Base-by-base conservation (phyloP, 208 protist genomes). In the Leishmania braziliensis region DNA sequence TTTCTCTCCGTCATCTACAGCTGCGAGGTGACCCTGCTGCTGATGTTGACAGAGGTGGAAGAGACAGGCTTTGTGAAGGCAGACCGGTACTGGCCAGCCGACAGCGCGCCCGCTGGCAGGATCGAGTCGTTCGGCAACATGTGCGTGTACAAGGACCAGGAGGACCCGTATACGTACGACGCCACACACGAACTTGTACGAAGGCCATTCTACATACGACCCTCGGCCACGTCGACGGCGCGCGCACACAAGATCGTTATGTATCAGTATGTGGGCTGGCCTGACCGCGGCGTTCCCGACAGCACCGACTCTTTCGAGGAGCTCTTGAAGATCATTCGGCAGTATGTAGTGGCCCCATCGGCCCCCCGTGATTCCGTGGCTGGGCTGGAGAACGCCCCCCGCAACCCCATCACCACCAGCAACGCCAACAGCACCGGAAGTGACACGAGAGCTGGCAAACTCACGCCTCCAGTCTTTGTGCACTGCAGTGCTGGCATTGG, bases 401-500 rank as follows among this genome's bases (percentile, higher is more conserved):
- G 16, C 16, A 5, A 48, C 39, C 18, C 54, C 29, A 56, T 23
- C 39, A 54, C 53, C 43, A 66, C 46, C 18, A 56, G 16, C n/a
- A 66, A 36, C 56, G 33, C 48, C 62, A 58, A 1, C n/a, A 60
- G n/a, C 29, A 76, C 50, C 23, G 20, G 5, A 53, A 63, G 46
- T 51, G 46, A 9, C 46, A 33, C n/a, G 6, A 10, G 66, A 16
- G 5, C 18, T 53, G n/a, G 58, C 36, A 51, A 53, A 12, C 26
- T 43, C 6, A 46, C 39, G 71, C 58, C 83, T 0, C 91, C 89
- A 10, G 81, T 96, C 43, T n/a, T 96, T 43, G 91, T 96, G 79
- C 94, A 97, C 83, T 97, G 94, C 80, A 97, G 94, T 80, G 94
- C 94, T 10, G 94, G 94, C 50, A 92, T 97, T 73, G 94, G 94